These are phyloP conservation scores for Mimosa pudica DNA, from an alignment of 306 rosid genomes.

Conservation along the genomic window DNA sequence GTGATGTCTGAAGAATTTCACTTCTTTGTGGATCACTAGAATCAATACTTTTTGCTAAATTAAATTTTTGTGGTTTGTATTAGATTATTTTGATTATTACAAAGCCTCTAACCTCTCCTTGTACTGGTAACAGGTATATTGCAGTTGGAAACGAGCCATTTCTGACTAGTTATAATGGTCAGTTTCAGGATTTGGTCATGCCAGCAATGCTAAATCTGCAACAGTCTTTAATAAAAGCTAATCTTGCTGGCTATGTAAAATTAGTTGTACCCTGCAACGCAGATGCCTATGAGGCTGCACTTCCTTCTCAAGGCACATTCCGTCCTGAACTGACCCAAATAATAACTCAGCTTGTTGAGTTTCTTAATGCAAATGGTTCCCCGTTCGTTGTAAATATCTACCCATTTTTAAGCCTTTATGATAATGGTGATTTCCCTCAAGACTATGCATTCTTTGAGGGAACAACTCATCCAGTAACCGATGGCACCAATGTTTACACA, in stretches of 20 bases:
- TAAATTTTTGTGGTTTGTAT: neutral
- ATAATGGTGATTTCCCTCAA: conserved; percentile 81
- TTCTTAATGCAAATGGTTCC: conserved; percentile 87
- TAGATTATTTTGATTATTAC: conserved; percentile 9
- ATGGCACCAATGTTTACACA: conserved; percentile 76
- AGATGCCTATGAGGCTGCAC: conserved; percentile 82
- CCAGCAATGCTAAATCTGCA: conserved; percentile 79
- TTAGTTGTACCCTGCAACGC: conserved; percentile 97
- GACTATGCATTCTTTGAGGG: conserved; percentile 95
- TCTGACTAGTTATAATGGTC: conserved; percentile 80
- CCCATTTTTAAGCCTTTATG: conserved; percentile 93
- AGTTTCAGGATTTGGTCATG: conserved; percentile 70
- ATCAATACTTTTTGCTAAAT: no score
- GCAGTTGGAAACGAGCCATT: conserved; percentile 98
- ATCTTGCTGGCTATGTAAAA: conserved; percentile 85
- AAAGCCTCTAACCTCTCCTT: conserved; percentile 16
- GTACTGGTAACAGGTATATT: conserved; percentile 62
- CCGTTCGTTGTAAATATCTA: conserved; percentile 94
- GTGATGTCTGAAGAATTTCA: neutral
- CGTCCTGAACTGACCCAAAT: conserved; percentile 78
- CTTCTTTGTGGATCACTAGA: neutral
- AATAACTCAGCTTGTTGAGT: conserved; percentile 73
- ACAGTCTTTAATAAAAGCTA: conserved; percentile 78
- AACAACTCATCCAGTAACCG: conserved; percentile 83
- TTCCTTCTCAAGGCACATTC: conserved; percentile 94